Evolutionary conservation across 2,329 filamentous ascomycete species (phyloP).

Genomic region (Cladosporium sp.): DNA sequence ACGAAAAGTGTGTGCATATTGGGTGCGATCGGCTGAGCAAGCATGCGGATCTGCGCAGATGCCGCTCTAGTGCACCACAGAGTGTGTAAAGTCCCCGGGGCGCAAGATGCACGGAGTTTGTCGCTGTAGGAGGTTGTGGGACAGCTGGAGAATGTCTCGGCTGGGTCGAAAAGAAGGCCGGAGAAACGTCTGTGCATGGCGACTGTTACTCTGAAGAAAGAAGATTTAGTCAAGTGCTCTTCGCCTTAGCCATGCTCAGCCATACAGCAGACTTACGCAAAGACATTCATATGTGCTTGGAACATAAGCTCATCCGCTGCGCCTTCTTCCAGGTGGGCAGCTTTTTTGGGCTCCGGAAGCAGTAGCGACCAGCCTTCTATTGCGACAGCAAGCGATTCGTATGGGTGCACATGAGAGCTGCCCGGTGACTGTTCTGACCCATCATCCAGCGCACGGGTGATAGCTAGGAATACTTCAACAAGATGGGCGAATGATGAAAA

Average conservation of each 20-base stretch:
- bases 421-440: not conserved
- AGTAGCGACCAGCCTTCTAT: slow-evolving; percentile 2
- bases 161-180: slow-evolving; percentile 8
- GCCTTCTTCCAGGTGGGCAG: not conserved
- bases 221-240: not conserved
- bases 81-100: not conserved
- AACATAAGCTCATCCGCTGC: not conserved
- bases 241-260: not conserved
- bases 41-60: not conserved
- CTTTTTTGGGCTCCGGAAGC: slow-evolving; percentile 5
- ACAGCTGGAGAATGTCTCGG: slow-evolving; percentile 5
- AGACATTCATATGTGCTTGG: not conserved
- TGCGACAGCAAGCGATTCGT: not conserved
- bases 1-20: not conserved
- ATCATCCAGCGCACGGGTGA: not conserved
- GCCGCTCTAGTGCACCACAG: not conserved
- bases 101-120: not conserved
- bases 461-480: not conserved
- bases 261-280: not conserved
- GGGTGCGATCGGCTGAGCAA: not conserved
- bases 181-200: slow-evolving; percentile 9
- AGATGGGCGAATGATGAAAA: not conserved
- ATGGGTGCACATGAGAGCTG: not conserved
- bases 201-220: not conserved
- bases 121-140: slow-evolving; percentile 16